Base-by-base conservation (phyloP, 495 filamentous ascomycete genomes). In the Penicillium pancosmium region DNA sequence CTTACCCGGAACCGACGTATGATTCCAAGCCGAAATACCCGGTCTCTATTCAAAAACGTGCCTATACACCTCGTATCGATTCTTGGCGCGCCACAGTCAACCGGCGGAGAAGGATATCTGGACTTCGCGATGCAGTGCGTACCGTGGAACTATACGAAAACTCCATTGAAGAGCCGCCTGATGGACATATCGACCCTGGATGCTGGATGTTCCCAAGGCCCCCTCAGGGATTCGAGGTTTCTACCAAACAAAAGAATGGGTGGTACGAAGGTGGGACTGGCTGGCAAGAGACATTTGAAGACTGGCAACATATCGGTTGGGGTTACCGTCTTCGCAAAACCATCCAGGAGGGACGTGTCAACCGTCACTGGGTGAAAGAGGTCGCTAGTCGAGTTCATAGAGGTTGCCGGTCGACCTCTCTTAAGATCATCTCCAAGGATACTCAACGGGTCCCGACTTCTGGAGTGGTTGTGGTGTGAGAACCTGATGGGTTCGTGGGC, bases 121-220 rank as follows among this genome's bases (percentile, higher is more conserved):
- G 71, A 1, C 51, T 71, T 15, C 67, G 56, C 13, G 63, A 67
- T 18, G 52, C 65, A 7, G 38, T 78, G 27, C 68, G 67, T 3
- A 57, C 55, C 0, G 54, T 73, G 18, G 66, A 75, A 15, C 48
- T 76, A 13, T 75, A 67, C 34, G 72, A 76, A 21, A 63, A 70
- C 16, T 79, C 78, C 2, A 66, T 57, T 8, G 78, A 79, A 21
- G 74, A 78, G 48, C 70, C 74, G 1, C 74, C 76, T 1, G 76
- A 76, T 59, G 70, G 74, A 10, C 56, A 69, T 43, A 65, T 78
- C 27, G 75, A 80, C 16, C 69, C 78, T 11, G 70, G 70, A 6
- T 68, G 71, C 43, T 80, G 76, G 76, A 70, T 74, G 31, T 67
- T 80, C 33, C 75, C 72, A 21, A 77, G 71, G 52, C 78, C 78